Evolutionary conservation across 2,329 filamentous ascomycete genomes (phyloP).

Genomic region (Cryphonectria nitschkei): DNA sequence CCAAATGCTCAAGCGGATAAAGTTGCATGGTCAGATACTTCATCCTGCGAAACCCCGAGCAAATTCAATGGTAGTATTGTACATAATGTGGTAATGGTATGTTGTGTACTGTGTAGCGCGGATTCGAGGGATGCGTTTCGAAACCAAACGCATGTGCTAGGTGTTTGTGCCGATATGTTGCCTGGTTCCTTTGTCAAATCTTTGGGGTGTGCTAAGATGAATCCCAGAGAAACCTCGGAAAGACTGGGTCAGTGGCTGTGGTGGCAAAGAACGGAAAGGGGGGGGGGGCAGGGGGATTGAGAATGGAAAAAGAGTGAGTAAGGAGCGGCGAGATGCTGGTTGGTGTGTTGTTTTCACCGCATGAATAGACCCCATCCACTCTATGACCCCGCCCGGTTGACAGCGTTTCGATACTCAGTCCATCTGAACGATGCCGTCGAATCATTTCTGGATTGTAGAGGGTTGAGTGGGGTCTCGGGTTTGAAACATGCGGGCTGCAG

Average conservation of each 20-base stretch:
- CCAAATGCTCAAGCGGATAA: background rate
- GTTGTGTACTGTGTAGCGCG: background rate
- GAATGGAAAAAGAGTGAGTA: background rate
- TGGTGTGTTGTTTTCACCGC: background rate
- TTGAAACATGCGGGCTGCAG: constrained; percentile 17
- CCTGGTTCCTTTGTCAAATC: background rate
- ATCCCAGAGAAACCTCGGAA: background rate
- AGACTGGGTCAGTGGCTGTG: constrained; percentile 1
- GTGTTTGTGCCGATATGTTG: background rate
- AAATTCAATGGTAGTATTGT: background rate
- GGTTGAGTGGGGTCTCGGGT: background rate
- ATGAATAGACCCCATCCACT: background rate
- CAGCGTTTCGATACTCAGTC: constrained; percentile 3
- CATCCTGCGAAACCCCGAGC: background rate
- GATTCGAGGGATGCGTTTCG: background rate
- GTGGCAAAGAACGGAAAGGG: constrained; percentile 1
- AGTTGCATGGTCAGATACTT: background rate
- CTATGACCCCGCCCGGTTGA: background rate
- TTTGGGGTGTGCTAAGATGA: background rate
- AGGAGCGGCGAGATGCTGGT: background rate
- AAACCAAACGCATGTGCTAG: background rate
- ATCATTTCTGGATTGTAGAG: constrained; percentile 4
- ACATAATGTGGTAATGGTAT: background rate
- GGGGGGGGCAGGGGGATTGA: background rate
- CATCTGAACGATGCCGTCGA: constrained; percentile 16